Evolutionary conservation across 140 eudicot genomes (phyloP).

Genomic region (Stevia rebaudiana): DNA sequence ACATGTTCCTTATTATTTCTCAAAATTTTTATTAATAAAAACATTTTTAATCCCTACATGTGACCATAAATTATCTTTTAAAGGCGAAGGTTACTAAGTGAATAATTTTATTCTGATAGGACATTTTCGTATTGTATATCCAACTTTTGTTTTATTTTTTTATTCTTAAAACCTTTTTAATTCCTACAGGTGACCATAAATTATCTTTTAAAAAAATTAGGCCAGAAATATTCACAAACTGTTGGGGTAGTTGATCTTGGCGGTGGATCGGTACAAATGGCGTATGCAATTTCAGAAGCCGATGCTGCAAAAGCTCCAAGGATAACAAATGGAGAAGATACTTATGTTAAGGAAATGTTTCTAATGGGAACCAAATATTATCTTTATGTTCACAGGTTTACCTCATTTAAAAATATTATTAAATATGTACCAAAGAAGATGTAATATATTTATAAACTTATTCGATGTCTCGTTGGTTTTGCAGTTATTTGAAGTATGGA

Average conservation of each 20-base stretch:
- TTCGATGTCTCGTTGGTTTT: neutral
- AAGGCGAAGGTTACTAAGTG: slow-evolving; percentile 2
- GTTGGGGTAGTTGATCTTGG: slow-evolving; percentile 94
- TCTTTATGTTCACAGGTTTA: slow-evolving; percentile 38
- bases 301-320: slow-evolving; percentile 86
- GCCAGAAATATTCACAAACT: slow-evolving; percentile 53
- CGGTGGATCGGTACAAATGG: slow-evolving; percentile 95
- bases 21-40: neutral
- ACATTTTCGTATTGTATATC: neutral
- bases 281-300: slow-evolving; percentile 75
- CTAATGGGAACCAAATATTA: slow-evolving; percentile 67
- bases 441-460: neutral
- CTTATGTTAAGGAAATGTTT: slow-evolving; percentile 74
- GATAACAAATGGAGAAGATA: slow-evolving; percentile 51
- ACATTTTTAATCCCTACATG: slow-evolving; percentile 30
- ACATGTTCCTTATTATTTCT: neutral
- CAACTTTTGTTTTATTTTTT: neutral
- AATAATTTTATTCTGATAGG: neutral
- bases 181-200: slow-evolving; percentile 63
- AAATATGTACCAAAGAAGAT: neutral
- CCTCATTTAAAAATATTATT: neutral
- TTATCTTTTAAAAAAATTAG: slow-evolving; percentile 59
- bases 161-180: neutral
- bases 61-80: slow-evolving; percentile 66
- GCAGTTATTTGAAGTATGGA: slow-evolving; percentile 85